Base-by-base conservation (phyloP, 768 basidiomycete genomes). In the Mycena latifolia region DNA sequence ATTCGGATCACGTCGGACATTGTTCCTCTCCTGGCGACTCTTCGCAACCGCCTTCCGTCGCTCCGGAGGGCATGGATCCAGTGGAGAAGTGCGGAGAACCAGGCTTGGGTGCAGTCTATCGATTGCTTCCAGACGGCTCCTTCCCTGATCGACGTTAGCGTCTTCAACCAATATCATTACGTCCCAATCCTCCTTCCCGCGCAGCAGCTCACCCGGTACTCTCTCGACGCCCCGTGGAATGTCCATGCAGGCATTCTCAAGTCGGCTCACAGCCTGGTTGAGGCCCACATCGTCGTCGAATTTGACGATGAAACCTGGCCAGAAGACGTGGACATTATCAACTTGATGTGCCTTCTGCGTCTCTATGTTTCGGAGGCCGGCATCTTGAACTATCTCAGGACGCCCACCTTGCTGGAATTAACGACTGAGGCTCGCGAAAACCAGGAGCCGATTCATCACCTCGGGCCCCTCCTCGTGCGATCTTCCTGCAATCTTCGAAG, bases 121-220 rank as follows among this genome's bases (percentile, higher is more conserved):
- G 29, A 24, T 10, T 39, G 35, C 39, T 56, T 56, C 47, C 17
- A 56, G 18, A 5, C 12, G 1, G 55, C 55, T 1, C n/a, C 54
- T 39, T 51, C 27, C 1, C 62, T 63, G 0, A 17, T 63, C 18
- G 54, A 56, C 14, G 46, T n/a, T n/a, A n/a, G n/a, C n/a, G n/a
- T n/a, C n/a, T n/a, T n/a, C n/a, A n/a, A n/a, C n/a, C n/a, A n/a
- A n/a, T 22, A 20, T 1, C 24, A 14, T 56, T 22, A 43, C 25
- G 0, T 56, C 0, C 8, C 53, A 2, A 15, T 63, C 15, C 35
- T 5, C 14, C 27, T 56, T 14, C 54, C 62, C 9, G 8, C 15
- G 0, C 35, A 51, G 2, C 31, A 55, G 14, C 62, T 63, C 39
- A 63, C 54, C 2, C 37, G 55, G 2, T 63, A 63, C 15, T 18